Evolutionary conservation across 108 stramenopile species (phyloP), one percentile per base, ranked within the genome.

Genomic region (Schizochytrium sp.): DNA sequence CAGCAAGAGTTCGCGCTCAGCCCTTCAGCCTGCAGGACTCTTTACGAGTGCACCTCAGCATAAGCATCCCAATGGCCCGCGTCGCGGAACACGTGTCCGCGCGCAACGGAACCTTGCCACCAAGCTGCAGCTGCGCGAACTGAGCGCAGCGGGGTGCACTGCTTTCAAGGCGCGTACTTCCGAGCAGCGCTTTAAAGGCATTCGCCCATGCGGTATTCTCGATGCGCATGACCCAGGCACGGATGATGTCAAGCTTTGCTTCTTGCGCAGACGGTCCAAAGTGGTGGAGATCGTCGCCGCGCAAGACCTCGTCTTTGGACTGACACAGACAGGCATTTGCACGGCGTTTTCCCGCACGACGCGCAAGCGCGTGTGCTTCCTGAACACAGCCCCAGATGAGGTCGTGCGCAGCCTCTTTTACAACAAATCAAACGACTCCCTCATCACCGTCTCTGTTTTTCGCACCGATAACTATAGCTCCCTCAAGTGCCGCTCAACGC

Each of bases 351-450:
- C n/a, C 5, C 76, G 76, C 76, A 34, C 12, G 10, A 28, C 76
- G 25, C 45, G 51, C 48, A 47, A 53, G 48, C 76, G 76, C 12
- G 51, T 83, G 19, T 83, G 76, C 51, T 83, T 83, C 4, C 76
- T 83, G 48, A 83, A 83, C 76, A 83, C 51, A 25, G 76, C 76
- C 76, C 76, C 76, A 23, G 76, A 83, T 23, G 76, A 83, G 51
- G 76, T 83, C 10, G 51, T 83, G 48, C 76, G 76, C 45, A 83
- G 76, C 51, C 76, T 83, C 48, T 83, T 83, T 34, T 83, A 83
- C 76, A 83, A 83, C 76, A 83, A 83, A 4, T 83, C 76, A 12
- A 83, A 83, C 51, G 76, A 83, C 25, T 83, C 76, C 76, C 76
- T 83, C 76, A 83, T 83, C 76, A 83, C 76, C n/a, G 76, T 83